Percentiles rank a stretch among this genome's conserved stretches.
Conservation (phyloP, 1,139 yeast genomes). For the Lodderomyces elongisporus region DNA sequence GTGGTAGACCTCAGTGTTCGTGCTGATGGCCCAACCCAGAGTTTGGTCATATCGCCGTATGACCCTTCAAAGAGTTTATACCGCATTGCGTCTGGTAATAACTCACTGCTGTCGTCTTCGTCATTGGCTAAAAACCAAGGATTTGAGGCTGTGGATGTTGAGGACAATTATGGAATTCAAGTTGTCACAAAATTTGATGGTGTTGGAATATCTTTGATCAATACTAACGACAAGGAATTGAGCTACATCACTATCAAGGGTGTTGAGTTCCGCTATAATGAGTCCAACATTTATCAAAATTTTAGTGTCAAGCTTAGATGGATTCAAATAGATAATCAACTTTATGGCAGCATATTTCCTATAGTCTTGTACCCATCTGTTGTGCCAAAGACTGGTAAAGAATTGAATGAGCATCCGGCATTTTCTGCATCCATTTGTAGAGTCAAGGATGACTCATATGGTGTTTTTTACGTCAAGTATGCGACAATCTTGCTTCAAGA, state of each 20-base stretch:
- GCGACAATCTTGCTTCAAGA: constrained; percentile 88
- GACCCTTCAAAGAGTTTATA: constrained; percentile 76
- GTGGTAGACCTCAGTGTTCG: constrained; percentile 85
- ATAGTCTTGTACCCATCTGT: constrained; percentile 89
- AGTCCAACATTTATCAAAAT: constrained; percentile 80
- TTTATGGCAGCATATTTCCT: constrained; percentile 85
- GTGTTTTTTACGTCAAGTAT: constrained; percentile 83
- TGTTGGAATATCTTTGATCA: constrained; percentile 80
- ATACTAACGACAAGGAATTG: constrained; percentile 66
- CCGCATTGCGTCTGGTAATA: constrained; percentile 33
- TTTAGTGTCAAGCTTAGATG: constrained; percentile 80
- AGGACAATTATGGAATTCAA: constrained; percentile 61
- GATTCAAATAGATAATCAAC: constrained; percentile 91
- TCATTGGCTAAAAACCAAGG: constrained; percentile 18
- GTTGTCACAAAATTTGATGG: constrained; percentile 74
- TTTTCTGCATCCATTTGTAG: constrained; percentile 79
- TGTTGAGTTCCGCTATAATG: constrained; percentile 73
- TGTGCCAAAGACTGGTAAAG: constrained; percentile 78
- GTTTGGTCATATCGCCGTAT: constrained; percentile 76
- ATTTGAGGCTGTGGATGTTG: constrained; percentile 63
- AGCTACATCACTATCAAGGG: constrained; percentile 80
- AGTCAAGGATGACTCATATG: constrained; percentile 85
- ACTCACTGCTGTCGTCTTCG: constrained; percentile 10
- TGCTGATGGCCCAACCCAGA: constrained; percentile 95
- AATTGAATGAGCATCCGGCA: constrained; percentile 85